Evolutionary conservation across 208 protist species (phyloP).

Genomic region (Herpetomonas samuelpessoai): DNA sequence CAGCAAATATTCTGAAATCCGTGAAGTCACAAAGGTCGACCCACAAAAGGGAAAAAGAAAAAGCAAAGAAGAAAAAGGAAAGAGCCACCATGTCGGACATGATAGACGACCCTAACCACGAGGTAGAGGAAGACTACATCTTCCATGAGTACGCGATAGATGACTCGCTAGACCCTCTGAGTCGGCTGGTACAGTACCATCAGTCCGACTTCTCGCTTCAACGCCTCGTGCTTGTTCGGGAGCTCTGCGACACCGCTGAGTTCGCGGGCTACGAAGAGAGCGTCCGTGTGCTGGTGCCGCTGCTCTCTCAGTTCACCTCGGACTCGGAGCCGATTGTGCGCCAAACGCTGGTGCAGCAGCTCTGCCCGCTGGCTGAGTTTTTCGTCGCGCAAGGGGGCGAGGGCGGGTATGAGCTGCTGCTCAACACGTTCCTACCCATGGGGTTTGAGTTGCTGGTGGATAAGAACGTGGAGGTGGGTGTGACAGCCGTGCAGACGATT

Average conservation of each 20-base stretch:
- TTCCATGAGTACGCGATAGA: slow-evolving; percentile 94
- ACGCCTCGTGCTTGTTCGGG: slow-evolving; percentile 81
- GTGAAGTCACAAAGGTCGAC: too few species aligned
- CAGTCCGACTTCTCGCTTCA: slow-evolving; percentile 90
- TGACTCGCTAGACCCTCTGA: slow-evolving; percentile 88
- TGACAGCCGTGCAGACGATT: slow-evolving; percentile 80
- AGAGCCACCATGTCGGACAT: slow-evolving; percentile 23
- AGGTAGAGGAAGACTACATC: slow-evolving; percentile 88
- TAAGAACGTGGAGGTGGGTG: slow-evolving; percentile 92
- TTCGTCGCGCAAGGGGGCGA: slow-evolving; percentile 83
- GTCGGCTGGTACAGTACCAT: slow-evolving; percentile 82
- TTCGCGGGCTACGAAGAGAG: slow-evolving; percentile 86
- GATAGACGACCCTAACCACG: slow-evolving; percentile 50
- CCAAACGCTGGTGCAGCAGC: slow-evolving; percentile 90
- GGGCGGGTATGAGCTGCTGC: slow-evolving; percentile 74
- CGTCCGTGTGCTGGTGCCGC: slow-evolving; percentile 71
- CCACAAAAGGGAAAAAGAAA: too few species aligned
- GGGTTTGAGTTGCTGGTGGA: slow-evolving; percentile 94
- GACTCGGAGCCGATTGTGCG: slow-evolving; percentile 91
- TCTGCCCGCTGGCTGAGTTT: slow-evolving; percentile 68
- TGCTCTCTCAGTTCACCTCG: slow-evolving; percentile 81
- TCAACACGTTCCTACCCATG: slow-evolving; percentile 89
- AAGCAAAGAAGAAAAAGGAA: too few species aligned
- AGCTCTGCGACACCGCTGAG: slow-evolving; percentile 77
- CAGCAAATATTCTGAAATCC: too few species aligned